Evolutionary conservation across 177 flowering plant genomes (phyloP), one percentile per base, ranked within the genome.

Genomic region (Telopea speciosissima): DNA sequence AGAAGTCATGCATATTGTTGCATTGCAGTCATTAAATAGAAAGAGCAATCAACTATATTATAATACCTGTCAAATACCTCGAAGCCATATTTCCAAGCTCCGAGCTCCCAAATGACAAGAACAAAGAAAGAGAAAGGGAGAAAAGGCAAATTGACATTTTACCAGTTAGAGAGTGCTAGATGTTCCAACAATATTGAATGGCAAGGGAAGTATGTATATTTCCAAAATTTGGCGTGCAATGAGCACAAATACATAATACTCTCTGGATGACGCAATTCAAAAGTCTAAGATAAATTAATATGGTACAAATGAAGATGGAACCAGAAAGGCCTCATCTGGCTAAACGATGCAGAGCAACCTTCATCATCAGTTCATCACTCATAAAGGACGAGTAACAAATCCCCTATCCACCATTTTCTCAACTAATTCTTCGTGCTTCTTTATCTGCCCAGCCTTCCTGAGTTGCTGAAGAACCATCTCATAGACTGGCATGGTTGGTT

Each of bases 351-450:
- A 42, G 16, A 24, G 11, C 4, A 70, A 24, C 59, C 28, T 31
- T 28, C 64, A 36, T 36, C 40, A 36, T 36, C 40, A 36, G 40
- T 36, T 42, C 66, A 24, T 54, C 63, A 28, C 83, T 87, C 40
- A 87, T 77, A 91, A 70, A 40, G 93, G 92, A 3, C 93, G 96
- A 36, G 81, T 19, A 65, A 72, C 89, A 75, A 88, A 92, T 25
- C 97, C 97, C 72, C 88, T 83, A 22, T 77, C 86, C 16, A 90
- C 84, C 99, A 95, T 91, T 81, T 85, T 92, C 79, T 92, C 97
- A 16, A 92, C 96, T 68, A 95, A 62, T 73, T 92, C 97, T 81
- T 92, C 97, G 40, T 92, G 99, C 82, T 88, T 92, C 85, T 89
- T 85, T 14, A 89, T 44, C 83, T 94, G 92, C 64, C 90, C 97